These are phyloP conservation scores for sorghum (Sorghum bicolor) DNA, from an alignment of 176 grass and related monocot genomes.

Conservation along the genomic window Sorghum_bicolor_NCBIv3 NC_012871.2:2478501-2479000, in stretches of 20 bases:
- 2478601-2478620: not conserved
- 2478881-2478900: not conserved
- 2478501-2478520: not conserved
- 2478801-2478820: not conserved
- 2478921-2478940: not conserved
- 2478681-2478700: not conserved
- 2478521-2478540: not conserved
- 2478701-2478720: not conserved
- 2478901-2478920: not conserved
- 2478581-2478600: not conserved
- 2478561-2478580: not conserved
- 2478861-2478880: not conserved
- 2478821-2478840: not conserved
- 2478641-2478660: not conserved
- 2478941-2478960: no score
- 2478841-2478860: not conserved
- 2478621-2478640: not conserved
- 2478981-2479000: no score
- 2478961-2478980: no score
- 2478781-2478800: not conserved
- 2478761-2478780: not conserved
- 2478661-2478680: not conserved
- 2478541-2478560: not conserved
- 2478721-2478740: not conserved
- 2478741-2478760: not conserved